Evolutionary conservation across 176 grass and related monocot genomes (phyloP).

Genomic region (Oryza meyeriana): DNA sequence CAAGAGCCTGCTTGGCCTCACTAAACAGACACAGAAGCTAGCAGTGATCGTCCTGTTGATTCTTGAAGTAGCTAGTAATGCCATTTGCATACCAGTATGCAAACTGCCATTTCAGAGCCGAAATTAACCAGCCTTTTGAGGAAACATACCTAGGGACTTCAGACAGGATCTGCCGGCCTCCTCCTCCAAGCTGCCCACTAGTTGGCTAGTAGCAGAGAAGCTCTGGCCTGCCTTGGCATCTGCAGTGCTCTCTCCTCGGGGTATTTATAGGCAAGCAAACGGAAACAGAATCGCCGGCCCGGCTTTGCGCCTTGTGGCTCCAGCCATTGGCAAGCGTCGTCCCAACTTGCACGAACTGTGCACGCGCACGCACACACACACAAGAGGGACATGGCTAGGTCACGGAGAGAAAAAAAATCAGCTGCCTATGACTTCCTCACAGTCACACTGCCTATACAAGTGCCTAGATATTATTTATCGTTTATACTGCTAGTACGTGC

Average conservation of each 20-base stretch:
- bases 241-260: constrained; percentile 26
- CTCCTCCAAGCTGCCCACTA: neutral
- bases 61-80: neutral
- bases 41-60: neutral
- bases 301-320: neutral
- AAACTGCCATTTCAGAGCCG: neutral
- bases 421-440: no score
- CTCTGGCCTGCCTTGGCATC: constrained; percentile 16
- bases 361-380: neutral
- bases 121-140: neutral
- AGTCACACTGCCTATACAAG: neutral
- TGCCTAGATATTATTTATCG: neutral
- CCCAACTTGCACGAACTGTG: neutral
- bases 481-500: neutral
- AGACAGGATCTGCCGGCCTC: neutral
- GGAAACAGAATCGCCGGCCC: constrained; percentile 36
- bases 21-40: neutral
- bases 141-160: constrained; percentile 30
- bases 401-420: constrained; percentile 5
- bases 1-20: neutral
- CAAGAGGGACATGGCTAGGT: neutral
- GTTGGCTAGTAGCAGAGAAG: neutral
- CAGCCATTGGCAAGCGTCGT: neutral
- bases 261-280: constrained; percentile 48
- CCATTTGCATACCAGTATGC: neutral